Evolutionary conservation across 164 flowering plant species (phyloP).

Genomic region (Stephania cephalantha): DNA sequence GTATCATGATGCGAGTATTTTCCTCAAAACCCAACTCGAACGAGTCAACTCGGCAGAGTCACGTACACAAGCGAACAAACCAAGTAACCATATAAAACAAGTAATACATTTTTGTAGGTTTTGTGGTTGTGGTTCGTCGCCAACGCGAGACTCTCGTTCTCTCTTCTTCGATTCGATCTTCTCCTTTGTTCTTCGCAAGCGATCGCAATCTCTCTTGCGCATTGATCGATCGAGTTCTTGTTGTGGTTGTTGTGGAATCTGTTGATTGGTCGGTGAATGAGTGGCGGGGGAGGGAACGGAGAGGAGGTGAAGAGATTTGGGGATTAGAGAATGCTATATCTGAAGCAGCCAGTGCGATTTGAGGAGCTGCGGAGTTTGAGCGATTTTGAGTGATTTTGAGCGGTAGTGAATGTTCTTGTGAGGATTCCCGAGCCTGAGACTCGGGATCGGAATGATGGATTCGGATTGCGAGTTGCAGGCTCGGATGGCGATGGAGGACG

Average conservation of each 20-base stretch:
- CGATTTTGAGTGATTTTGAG: conserved; percentile 1
- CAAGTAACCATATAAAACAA: neutral
- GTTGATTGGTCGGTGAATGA: neutral
- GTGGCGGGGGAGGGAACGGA: conserved; percentile 18
- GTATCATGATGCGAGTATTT: too few relatives aligned
- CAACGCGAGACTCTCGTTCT: too few relatives aligned
- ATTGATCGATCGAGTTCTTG: neutral
- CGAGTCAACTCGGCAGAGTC: neutral
- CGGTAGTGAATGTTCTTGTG: conserved; percentile 28
- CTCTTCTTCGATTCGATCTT: too few relatives aligned
- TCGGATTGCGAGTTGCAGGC: conserved; percentile 25
- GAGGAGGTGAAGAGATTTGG: conserved; percentile 7
- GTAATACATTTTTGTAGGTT: neutral
- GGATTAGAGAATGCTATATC: conserved; percentile 29
- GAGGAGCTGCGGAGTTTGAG: conserved; percentile 14
- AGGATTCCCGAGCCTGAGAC: conserved; percentile 39
- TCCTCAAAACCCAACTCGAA: neutral
- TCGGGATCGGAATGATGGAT: conserved; percentile 51
- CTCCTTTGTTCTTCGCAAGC: neutral
- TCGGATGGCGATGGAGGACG: neutral
- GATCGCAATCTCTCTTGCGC: neutral
- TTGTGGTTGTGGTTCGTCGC: neutral
- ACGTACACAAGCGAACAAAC: neutral
- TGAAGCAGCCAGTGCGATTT: conserved; percentile 44
- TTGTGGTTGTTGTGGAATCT: neutral